Base-by-base conservation (phyloP, 1,284 basidiomycete genomes). In the Apiotrichum veenhuisii region DNA sequence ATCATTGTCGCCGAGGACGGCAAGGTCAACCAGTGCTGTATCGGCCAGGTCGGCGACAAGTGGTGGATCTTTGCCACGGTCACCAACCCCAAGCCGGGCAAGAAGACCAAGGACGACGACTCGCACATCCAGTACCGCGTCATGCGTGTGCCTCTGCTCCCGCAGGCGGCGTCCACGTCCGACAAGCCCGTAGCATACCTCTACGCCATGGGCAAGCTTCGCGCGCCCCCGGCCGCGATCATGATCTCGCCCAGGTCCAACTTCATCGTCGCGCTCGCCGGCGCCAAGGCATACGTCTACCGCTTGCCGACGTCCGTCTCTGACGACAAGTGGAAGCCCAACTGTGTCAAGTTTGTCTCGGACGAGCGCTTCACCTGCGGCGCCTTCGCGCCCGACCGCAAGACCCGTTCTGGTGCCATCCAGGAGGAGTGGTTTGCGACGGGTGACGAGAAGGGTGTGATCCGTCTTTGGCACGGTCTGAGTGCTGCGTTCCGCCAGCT, bases 381-480 rank as follows among this genome's bases (percentile, higher is more conserved):
- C 44, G 85, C 89, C 4, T 89, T 91, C 69, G 92, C 96, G 71
- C 95, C 95, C 0, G 81, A 81, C 20, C 58, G 65, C 27, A 61
- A 57, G 17, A 44, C 57, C 34, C 25, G 54, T 48, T 57, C 56
- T 5, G 33, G 46, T 5, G 62, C 53, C 12, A 45, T 59, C 48
- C 68, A 70, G 40, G 91, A 96, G 64, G 87, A 92, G 57, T 93
- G 89, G 75, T 96, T 98, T 69, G 94, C 92, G 4, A 97, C 95
- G 0, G 95, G 95, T 36, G 94, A 98, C 70, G 81, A 81, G 27
- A 85, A 84, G 59, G 95, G 95, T 64, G 82, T 85, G 64, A 88
- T 98, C 48, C 83, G 90, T 37, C 74, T 97, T 14, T 98, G 94
- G 93, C 93, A 96, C 74, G 95, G 91, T 72, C 81, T 96, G 8